phyloP scores from a whole-genome alignment of 495 filamentous ascomycete genomes.

The Aspergillus olivimuriae region DNA sequence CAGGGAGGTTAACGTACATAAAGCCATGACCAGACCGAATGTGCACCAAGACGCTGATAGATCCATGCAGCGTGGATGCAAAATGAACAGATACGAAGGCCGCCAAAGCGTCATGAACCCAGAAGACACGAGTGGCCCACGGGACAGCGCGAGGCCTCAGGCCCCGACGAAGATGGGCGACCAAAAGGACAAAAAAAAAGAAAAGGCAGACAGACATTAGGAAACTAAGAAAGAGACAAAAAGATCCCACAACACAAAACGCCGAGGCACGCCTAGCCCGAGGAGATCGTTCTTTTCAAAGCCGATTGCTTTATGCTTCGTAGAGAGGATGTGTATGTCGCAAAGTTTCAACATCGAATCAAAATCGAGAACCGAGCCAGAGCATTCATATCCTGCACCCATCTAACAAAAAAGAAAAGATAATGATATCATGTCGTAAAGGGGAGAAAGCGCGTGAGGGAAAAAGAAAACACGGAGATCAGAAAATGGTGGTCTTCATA shows the following conservation, averaged over 20 bases:
- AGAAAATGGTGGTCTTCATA: constrained; percentile 4
- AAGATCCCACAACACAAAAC: constrained; percentile 22
- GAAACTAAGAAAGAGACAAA: constrained; percentile 8
- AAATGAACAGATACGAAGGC: constrained; percentile 30
- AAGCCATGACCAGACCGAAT: constrained; percentile 60
- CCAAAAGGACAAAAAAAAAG: neutral
- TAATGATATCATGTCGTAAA: constrained; percentile 35
- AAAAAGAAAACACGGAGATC: neutral
- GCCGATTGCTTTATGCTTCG: constrained; percentile 30
- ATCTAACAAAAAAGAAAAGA: constrained; percentile 8
- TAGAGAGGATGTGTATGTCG: constrained; percentile 23
- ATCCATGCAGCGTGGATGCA: constrained; percentile 33
- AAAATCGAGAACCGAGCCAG: constrained; percentile 19
- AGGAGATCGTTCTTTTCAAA: constrained; percentile 25
- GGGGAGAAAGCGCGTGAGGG: constrained; percentile 9
- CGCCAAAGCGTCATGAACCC: constrained; percentile 18
- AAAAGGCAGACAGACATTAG: constrained; percentile 11
- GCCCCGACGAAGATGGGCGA: neutral
- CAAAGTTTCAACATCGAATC: constrained; percentile 24
- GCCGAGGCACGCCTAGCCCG: constrained; percentile 31
- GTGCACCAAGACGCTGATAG: constrained; percentile 41
- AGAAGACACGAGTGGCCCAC: constrained; percentile 29
- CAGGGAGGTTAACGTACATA: constrained; percentile 76
- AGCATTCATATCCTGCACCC: constrained; percentile 22
- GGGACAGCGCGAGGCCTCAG: constrained; percentile 7